Percentiles rank a stretch among this genome's conserved stretches.
Conservation (phyloP, 2,329 filamentous ascomycete genomes). For the Pseudocercospora musae region DNA sequence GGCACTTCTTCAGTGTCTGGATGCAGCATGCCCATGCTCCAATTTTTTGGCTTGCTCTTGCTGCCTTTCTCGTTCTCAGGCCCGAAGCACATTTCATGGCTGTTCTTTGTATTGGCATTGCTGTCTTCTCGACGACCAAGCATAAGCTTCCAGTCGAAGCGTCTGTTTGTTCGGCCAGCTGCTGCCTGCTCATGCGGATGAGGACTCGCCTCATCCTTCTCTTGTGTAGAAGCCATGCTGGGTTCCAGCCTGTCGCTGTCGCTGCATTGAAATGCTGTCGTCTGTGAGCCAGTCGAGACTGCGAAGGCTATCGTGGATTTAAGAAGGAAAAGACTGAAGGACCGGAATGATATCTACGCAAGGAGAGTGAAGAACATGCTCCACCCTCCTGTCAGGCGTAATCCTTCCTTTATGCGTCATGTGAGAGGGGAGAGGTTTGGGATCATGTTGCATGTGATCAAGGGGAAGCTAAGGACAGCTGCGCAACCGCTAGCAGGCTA, state of each 20-base stretch:
- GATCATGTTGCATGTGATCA: neutral
- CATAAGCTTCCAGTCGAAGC: conserved; percentile 26
- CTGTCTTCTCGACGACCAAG: conserved; percentile 11
- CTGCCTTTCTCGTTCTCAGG: conserved; percentile 9
- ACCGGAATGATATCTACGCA: neutral
- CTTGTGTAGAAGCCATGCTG: neutral
- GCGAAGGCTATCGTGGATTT: neutral
- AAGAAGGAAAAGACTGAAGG: neutral
- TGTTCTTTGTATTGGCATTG: conserved; percentile 10
- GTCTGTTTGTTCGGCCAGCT: conserved; percentile 20
- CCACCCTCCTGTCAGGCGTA: neutral
- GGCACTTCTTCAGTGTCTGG: conserved; percentile 80
- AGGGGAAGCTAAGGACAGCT: neutral
- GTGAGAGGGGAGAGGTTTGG: neutral
- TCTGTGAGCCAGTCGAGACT: neutral
- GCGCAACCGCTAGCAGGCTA: neutral
- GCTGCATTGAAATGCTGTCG: neutral
- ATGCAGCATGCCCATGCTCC: conserved; percentile 76
- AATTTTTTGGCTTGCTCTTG: conserved; percentile 37
- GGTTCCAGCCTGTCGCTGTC: neutral
- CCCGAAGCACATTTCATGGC: conserved; percentile 14
- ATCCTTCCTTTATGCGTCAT: neutral
- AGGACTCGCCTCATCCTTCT: neutral
- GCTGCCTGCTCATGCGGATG: neutral
- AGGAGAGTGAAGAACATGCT: neutral